Evolutionary conservation across 495 filamentous ascomycete genomes (phyloP).

Genomic region (Penicillium simplicissimum): DNA sequence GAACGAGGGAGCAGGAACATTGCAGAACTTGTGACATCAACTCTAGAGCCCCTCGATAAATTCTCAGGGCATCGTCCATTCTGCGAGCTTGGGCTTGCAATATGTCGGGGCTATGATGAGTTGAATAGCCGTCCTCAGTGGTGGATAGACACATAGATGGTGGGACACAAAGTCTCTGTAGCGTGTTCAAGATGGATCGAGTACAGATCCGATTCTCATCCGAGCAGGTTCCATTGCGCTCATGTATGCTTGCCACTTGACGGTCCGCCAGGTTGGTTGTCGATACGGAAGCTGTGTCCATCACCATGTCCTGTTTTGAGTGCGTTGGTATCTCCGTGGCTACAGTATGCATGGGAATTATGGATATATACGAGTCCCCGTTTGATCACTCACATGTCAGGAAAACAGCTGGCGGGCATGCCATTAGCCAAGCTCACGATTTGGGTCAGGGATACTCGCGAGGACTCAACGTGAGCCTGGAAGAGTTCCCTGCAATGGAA

Average conservation of each 20-base stretch:
- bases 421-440: background rate
- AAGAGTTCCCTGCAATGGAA: background rate
- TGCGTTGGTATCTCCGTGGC: constrained; percentile 12
- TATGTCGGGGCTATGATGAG: background rate
- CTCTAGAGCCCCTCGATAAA: background rate
- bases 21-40: background rate
- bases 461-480: background rate
- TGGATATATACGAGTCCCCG: constrained; percentile 17
- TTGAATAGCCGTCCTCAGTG: background rate
- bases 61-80: constrained; percentile 10
- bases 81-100: background rate
- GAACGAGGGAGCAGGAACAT: background rate
- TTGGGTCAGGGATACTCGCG: background rate
- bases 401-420: background rate
- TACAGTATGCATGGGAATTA: constrained; percentile 17
- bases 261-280: background rate
- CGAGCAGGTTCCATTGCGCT: background rate
- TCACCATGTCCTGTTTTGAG: background rate
- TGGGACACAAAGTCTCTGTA: constrained; percentile 4
- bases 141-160: constrained; percentile 2
- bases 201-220: background rate
- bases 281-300: background rate
- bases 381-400: background rate
- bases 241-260: background rate
- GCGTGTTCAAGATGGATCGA: background rate